These are phyloP conservation scores for Agrostemma githago DNA, from an alignment of 148 eudicot genomes.

Conservation along the genomic window DNA sequence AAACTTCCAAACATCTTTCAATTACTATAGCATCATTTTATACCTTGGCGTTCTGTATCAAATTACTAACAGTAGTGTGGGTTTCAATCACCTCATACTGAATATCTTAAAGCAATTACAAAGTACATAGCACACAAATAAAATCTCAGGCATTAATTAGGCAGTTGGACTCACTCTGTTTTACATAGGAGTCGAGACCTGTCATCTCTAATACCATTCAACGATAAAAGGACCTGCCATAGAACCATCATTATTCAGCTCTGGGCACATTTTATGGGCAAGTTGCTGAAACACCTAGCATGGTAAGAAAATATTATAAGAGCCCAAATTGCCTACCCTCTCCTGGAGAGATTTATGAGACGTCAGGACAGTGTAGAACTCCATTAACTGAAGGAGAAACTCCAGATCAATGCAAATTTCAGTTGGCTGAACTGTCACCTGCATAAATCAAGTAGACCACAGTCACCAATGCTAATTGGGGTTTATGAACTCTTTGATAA, in stretches of 20 bases:
- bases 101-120: slow-evolving; percentile 1
- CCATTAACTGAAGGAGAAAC: slow-evolving; percentile 47
- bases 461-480: neutral
- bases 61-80: neutral
- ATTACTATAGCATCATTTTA: neutral
- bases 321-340: slow-evolving; percentile 42
- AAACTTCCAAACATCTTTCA: neutral
- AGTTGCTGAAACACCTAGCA: slow-evolving; percentile 4
- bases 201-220: slow-evolving; percentile 65
- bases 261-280: neutral
- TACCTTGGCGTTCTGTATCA: neutral
- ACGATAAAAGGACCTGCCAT: slow-evolving; percentile 60
- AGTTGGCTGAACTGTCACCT: slow-evolving; percentile 60
- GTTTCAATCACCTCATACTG: neutral
- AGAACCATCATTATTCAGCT: neutral
- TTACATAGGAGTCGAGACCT: slow-evolving; percentile 61
- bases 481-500: neutral
- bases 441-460: slow-evolving; percentile 26
- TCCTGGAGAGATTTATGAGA: slow-evolving; percentile 44
- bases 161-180: slow-evolving; percentile 54
- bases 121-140: neutral
- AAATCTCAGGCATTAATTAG: neutral
- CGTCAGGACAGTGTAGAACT: slow-evolving; percentile 43
- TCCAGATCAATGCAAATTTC: slow-evolving; percentile 51
- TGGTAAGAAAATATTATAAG: neutral